Base-by-base conservation (phyloP, 176 grass and related monocot species). In the Hordeum vulgare region DNA sequence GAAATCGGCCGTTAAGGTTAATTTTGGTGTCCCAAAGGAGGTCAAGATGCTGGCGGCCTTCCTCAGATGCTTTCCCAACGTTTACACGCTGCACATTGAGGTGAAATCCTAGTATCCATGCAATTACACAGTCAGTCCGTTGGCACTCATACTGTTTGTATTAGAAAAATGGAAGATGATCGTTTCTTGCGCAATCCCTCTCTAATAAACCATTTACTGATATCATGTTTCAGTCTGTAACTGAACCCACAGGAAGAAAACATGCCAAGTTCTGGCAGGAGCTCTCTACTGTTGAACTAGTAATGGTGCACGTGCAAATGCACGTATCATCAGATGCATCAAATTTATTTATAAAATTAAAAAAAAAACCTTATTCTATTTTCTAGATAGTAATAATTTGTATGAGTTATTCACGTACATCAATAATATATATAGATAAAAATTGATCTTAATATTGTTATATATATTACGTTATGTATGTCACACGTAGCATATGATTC, bases 51-150 rank as follows among this genome's bases (percentile, higher is more conserved):
- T 86, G 23, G 14, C 21, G 33, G 51, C 34, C 40, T 81, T 86
- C 27, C 85, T 86, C 40, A 44, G 42, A 86, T 86, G 85, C 78
- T 86, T 86, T 33, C 85, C 78, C 29, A 80, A 66, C 14, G 3
- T 86, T 20, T 58, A 75, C 1, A 75, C 28, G 0, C 58, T 86
- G 42, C 67, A 86, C 34, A 65, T 66, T 34, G 64, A 66, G 64
- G 64, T 66, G 31, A 66, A 66, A 11, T 66, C 64, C 63, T 66
- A 36, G 64, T 13, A 66, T 80, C 61, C 2, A 42, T 40, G 5
- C 24, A 49, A 9, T 73, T 24, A 73, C 49, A 28, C 6, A 29
- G 6, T 56, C 28, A 26, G 8, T 15, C 26, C 2, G 20, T 66
- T 67, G 17, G 29, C 64, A 36, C 33, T 67, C 17, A 21, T 67